Base-by-base conservation (phyloP, 2,329 filamentous ascomycete species). In the Trichoderma atrobrunneum region DNA sequence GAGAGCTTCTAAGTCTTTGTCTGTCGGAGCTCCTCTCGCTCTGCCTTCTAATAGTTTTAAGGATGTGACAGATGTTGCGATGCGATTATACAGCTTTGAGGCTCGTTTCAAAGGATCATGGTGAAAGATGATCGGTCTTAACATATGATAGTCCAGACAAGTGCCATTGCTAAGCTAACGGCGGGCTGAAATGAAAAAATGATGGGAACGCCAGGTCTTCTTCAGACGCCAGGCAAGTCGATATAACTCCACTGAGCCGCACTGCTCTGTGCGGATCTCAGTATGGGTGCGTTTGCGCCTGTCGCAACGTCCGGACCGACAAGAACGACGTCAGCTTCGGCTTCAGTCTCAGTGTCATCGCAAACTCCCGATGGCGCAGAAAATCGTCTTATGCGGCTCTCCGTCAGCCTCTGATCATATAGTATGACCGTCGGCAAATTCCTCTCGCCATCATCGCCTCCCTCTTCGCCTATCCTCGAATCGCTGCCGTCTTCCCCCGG, bases 361-460 rank as follows among this genome's bases (percentile, higher is more conserved):
- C 71, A 54, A 39, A 51, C 62, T 36, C 72, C 74, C 11, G 74
- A 77, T 0, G 81, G 79, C 0, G 79, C 79, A n/a, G 77, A 76
- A 36, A 82, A 76, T 43, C 74, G 75, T 57, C 69, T 77, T 10
- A 78, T 70, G 1, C 72, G 66, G 43, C 76, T 78, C 72, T 70
- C 76, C 18, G 81, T 82, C 8, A 83, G 76, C 48, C 81, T 78
- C 62, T 82, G 77, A 72, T 83, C 81, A 73, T 82, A 83, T 24
- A 83, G 81, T n/a, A 83, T 76, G 51, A 82, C 78, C 1, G 77
- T 71, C 0, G 81, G 81, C 34, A 77, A 66, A 18, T 73, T 71
- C 59, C 36, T 48, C 1, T 18, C 28, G 16, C 48, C 60, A 18
- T 64, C 12, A 21, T 68, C 36, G 1, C 28, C 28, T 3, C 30